A percentile compares a stretch with the other conserved stretches of the same genome.
Evolutionary conservation across 495 filamentous ascomycete genomes (phyloP).

Genomic region (Cercophora sp.): DNA sequence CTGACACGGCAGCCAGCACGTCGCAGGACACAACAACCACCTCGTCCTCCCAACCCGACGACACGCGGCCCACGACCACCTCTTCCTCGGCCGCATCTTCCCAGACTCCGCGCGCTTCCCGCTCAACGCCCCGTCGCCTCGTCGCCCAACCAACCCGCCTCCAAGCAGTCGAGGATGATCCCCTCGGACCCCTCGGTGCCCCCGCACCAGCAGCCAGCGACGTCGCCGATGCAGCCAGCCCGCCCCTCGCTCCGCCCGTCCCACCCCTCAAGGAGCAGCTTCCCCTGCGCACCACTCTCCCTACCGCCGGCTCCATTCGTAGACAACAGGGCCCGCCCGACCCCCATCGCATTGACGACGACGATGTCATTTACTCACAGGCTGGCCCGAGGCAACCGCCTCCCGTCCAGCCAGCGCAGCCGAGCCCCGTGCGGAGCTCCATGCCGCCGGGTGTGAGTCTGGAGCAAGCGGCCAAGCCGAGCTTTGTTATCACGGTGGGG

Average conservation of each 20-base stretch:
- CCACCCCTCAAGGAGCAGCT: conserved; percentile 85
- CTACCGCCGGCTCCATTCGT: conserved; percentile 32
- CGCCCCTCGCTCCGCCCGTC: conserved; percentile 56
- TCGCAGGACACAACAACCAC: conserved; percentile 7
- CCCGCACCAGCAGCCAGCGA: conserved; percentile 64
- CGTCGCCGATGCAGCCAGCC: conserved; percentile 38
- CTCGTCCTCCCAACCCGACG: conserved; percentile 19
- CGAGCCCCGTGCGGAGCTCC: conserved; percentile 51
- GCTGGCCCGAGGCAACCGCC: conserved; percentile 62
- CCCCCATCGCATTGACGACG: conserved; percentile 61
- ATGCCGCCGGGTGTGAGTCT: conserved; percentile 79
- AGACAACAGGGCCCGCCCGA: conserved; percentile 46
- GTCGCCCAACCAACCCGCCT: conserved; percentile 78
- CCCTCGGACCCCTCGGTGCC: conserved; percentile 88
- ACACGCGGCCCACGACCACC: conserved; percentile 10
- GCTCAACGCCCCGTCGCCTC: conserved; percentile 62
- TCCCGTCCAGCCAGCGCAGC: conserved; percentile 65
- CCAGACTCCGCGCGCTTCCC: conserved; percentile 24
- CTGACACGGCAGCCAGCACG: conserved; percentile 25
- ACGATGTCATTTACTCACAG: conserved; percentile 49
- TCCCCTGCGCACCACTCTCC: conserved; percentile 53
- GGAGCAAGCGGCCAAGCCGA: conserved; percentile 85
- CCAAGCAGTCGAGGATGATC: conserved; percentile 80
- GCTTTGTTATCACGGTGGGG: conserved; percentile 87
- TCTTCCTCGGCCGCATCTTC: conserved; percentile 39